Conservation (phyloP, 2,329 filamentous ascomycete species). For the Orbilia brochopaga region DNA sequence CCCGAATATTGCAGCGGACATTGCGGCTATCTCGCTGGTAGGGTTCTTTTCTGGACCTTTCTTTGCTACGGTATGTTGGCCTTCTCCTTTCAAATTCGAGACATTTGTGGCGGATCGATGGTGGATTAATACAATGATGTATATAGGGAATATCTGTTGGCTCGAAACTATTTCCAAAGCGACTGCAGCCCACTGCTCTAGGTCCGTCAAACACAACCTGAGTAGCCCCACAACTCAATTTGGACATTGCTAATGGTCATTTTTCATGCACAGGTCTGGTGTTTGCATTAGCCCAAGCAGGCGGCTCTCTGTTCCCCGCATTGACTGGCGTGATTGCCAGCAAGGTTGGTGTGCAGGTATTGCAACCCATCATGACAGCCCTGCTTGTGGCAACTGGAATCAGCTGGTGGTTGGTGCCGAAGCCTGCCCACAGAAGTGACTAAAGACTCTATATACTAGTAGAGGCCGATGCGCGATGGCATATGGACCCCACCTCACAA, state of each 20-base stretch:
- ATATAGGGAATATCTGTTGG: slow-evolving; percentile 64
- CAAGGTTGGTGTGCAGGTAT: slow-evolving; percentile 37
- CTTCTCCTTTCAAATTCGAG: slow-evolving; percentile 21
- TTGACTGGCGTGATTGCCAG: slow-evolving; percentile 64
- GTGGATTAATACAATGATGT: not conserved
- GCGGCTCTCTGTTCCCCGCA: slow-evolving; percentile 65
- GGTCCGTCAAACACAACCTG: no score
- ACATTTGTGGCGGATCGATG: not conserved
- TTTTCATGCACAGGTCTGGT: slow-evolving; percentile 59
- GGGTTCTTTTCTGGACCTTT: slow-evolving; percentile 67
- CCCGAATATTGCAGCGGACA: slow-evolving; percentile 61
- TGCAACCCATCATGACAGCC: slow-evolving; percentile 34
- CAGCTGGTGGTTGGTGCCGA: slow-evolving; percentile 47
- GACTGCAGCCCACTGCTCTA: slow-evolving; percentile 39
- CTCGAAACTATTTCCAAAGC: slow-evolving; percentile 33
- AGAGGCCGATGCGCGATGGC: no score
- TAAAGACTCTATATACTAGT: slow-evolving; percentile 1
- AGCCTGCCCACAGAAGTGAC: slow-evolving; percentile 3
- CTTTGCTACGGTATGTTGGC: slow-evolving; percentile 62
- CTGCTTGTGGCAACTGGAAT: slow-evolving; percentile 29
- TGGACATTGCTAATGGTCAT: not conserved
- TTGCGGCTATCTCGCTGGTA: slow-evolving; percentile 64
- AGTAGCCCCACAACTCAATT: not conserved
- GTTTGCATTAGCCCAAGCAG: slow-evolving; percentile 66
- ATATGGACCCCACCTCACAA: no score